Percentiles rank a stretch among this genome's conserved stretches.
Evolutionary conservation across 768 basidiomycete species (phyloP).

Genomic region (Gyrodon lividus): DNA sequence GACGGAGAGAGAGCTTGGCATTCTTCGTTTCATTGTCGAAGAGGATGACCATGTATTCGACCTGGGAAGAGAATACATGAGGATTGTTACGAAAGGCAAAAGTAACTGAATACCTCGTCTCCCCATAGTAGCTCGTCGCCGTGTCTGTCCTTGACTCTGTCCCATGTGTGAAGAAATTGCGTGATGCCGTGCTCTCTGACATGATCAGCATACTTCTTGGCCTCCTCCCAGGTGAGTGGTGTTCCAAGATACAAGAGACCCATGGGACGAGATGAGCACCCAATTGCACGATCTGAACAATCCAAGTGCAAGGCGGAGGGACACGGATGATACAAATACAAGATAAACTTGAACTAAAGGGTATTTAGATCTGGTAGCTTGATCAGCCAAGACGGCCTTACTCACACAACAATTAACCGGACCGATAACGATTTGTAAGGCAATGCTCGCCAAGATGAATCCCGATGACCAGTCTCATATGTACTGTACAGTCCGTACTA

Average conservation of each 20-base stretch:
- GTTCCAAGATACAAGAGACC: slow-evolving; percentile 92
- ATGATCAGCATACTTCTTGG: slow-evolving; percentile 84
- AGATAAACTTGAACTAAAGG: too few species aligned
- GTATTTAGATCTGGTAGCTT: too few species aligned
- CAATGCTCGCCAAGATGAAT: too few species aligned
- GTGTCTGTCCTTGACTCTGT: slow-evolving; percentile 83
- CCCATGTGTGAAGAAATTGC: slow-evolving; percentile 93
- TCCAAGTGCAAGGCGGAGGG: background rate
- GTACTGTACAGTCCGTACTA: too few species aligned
- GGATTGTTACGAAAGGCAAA: slow-evolving; percentile 6
- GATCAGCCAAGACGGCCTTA: too few species aligned
- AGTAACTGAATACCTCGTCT: slow-evolving; percentile 72
- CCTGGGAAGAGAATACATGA: slow-evolving; percentile 42
- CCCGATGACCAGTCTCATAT: too few species aligned
- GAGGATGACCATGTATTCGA: slow-evolving; percentile 94
- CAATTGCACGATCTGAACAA: slow-evolving; percentile 13
- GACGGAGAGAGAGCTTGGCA: slow-evolving; percentile 89
- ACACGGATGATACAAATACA: slow-evolving; percentile 7
- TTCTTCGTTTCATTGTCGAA: slow-evolving; percentile 78
- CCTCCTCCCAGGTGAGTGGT: slow-evolving; percentile 88
- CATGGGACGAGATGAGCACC: slow-evolving; percentile 47
- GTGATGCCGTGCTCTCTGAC: slow-evolving; percentile 90
- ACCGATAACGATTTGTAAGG: slow-evolving; percentile 7
- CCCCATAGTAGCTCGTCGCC: slow-evolving; percentile 97
- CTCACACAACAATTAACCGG: background rate